Percentiles rank a stretch among this genome's conserved stretches.
phyloP scores from a whole-genome alignment of 73 alveolate genomes.

The Tetrahymena elliotti region DNA sequence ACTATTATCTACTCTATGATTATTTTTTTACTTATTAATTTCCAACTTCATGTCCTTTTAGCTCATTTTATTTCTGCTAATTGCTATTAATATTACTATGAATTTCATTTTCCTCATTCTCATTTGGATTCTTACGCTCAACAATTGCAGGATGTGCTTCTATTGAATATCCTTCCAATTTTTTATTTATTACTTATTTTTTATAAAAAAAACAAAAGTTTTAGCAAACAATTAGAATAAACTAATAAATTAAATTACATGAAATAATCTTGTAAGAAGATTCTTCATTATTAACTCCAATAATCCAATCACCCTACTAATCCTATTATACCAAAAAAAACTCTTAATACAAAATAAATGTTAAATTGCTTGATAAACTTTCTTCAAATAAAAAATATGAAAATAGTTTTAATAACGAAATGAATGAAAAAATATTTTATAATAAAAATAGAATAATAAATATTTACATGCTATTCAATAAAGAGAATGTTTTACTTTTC shows the following conservation, averaged over 20 bases:
- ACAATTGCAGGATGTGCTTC: not conserved
- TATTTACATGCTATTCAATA: not conserved
- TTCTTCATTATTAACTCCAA: not conserved
- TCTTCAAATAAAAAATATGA: no score
- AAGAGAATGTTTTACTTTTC: not conserved
- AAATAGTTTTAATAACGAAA: not conserved
- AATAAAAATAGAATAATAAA: not conserved
- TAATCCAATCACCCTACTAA: not conserved
- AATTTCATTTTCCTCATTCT: not conserved
- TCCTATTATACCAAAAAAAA: not conserved
- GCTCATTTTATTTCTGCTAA: not conserved
- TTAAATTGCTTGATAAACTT: no score
- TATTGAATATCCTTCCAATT: not conserved
- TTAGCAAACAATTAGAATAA: not conserved
- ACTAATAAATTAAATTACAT: not conserved
- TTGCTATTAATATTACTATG: no score
- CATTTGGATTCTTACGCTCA: not conserved
- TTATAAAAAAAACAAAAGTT: no score
- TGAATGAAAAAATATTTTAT: not conserved
- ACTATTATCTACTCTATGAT: not conserved
- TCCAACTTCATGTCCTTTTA: not conserved
- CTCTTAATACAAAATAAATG: no score
- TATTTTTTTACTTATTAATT: not conserved
- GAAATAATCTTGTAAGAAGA: not conserved
- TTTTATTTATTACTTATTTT: not conserved